A percentile compares a stretch with the other conserved stretches of the same genome.
Evolutionary conservation across 1,139 yeast genomes (phyloP).

Genomic region (Pneumocystis oryctolagi): DNA sequence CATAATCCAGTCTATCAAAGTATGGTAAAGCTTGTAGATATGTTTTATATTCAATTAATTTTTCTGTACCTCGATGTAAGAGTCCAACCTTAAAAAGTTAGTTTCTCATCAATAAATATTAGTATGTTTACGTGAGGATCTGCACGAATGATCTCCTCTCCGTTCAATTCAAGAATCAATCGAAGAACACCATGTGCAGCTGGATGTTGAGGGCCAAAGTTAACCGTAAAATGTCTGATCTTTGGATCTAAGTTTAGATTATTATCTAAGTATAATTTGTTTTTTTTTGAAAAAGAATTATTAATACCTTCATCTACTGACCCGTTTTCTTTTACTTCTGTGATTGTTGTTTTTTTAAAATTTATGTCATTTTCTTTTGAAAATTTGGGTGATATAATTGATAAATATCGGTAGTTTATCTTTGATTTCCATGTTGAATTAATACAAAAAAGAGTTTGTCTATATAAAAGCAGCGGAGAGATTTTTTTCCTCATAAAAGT

Average conservation of each 20-base stretch:
- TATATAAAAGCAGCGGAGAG: not conserved
- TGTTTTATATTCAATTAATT: slow-evolving; percentile 70
- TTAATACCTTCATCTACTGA: not conserved
- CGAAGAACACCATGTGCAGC: slow-evolving; percentile 91
- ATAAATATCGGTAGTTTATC: not conserved
- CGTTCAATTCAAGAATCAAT: slow-evolving; percentile 69
- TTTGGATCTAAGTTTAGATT: slow-evolving; percentile 24
- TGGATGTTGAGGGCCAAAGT: slow-evolving; percentile 90
- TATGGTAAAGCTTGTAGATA: slow-evolving; percentile 49
- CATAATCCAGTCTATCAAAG: slow-evolving; percentile 78
- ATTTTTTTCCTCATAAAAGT: not conserved
- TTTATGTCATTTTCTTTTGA: not conserved
- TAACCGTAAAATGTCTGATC: slow-evolving; percentile 75
- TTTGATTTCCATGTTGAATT: not conserved
- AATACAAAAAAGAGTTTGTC: not conserved
- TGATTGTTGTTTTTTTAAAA: not conserved
- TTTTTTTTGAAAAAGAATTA: not conserved
- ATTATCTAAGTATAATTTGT: not conserved
- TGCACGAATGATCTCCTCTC: slow-evolving; percentile 74
- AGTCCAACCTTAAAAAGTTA: slow-evolving; percentile 38
- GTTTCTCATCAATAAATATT: not conserved
- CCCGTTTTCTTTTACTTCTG: not conserved
- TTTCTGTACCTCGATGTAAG: slow-evolving; percentile 79
- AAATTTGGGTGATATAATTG: not conserved
- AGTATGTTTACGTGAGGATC: slow-evolving; percentile 47